Evolutionary conservation across 78 protist genomes (phyloP), one percentile per base, ranked within the genome.

Genomic region (Planoprotostelium fungivorum): DNA sequence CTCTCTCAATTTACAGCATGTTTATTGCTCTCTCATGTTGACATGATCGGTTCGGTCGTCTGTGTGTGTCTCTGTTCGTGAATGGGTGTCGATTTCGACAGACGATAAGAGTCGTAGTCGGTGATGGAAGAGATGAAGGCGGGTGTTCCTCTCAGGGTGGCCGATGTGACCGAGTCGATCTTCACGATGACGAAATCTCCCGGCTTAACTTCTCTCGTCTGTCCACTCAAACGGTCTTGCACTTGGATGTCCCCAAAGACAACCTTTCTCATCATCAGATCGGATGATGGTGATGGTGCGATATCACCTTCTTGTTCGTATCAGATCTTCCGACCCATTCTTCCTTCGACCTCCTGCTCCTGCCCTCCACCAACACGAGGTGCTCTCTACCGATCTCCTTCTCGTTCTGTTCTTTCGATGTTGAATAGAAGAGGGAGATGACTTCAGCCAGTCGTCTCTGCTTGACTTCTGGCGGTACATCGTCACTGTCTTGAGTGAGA

Each of bases 321-420:
- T 93, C 95, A 0, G 93, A 89, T 38, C 95, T 88, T 35, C 95
- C 95, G 28, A 93, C 38, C 38, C 63, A 93, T 38, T 93, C 89
- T 1, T 93, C 63, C 29, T 86, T 31, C 10, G 95, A 93, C 37
- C 93, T 84, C 34, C 89, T 85, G 87, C 93, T 90, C 0, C 35
- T 35, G 29, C 89, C 36, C 38, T 93, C 95, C 0, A 93, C 35
- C n/a, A 93, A 87, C 1, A 93, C 93, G 37, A 93, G 88, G 88
- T 93, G 95, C 28, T 16, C 1, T 35, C 39, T 89, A 28, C 95
- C 95, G 73, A 93, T 89, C 36, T 93, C 95, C 35, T n/a, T 28
- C 23, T 86, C 36, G 23, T 37, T 88, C 38, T 93, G 87, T 73
- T 87, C 89, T 87, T 89, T 87, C 35, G 88, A 34, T 28, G 1